These are phyloP conservation scores for Phytopythium vexans DNA, from an alignment of 352 stramenopile genomes.

Conservation along the genomic window DNA sequence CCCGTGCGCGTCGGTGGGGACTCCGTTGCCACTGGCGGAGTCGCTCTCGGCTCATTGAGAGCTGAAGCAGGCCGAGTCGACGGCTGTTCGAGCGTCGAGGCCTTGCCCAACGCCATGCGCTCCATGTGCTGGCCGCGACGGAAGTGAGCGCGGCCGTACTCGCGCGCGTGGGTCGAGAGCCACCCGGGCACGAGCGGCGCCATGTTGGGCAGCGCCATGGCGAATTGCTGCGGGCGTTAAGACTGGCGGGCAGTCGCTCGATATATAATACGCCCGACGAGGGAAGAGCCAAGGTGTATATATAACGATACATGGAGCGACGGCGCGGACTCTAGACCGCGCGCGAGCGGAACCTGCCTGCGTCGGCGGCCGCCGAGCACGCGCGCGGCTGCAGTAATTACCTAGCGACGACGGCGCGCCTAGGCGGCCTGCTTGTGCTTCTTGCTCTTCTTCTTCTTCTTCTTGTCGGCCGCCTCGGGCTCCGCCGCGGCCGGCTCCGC, in stretches of 20 bases:
- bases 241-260: not conserved
- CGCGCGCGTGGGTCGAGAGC: constrained; percentile 44
- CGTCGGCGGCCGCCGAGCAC: no score
- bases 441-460: constrained; percentile 83
- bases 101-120: constrained; percentile 56
- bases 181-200: constrained; percentile 55
- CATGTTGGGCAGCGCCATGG: not conserved
- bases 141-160: constrained; percentile 47
- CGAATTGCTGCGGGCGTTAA: not conserved
- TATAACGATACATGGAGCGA: constrained; percentile 5
- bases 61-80: no score
- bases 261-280: not conserved
- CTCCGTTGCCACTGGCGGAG: not conserved
- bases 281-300: constrained; percentile 1
- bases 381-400: not conserved
- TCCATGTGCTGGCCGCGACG: constrained; percentile 59
- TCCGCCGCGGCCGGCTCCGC: constrained; percentile 32
- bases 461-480: constrained; percentile 34
- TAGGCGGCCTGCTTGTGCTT: constrained; percentile 77
- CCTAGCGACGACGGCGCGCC: constrained; percentile 24
- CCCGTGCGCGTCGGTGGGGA: constrained; percentile 11
- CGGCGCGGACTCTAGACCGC: not conserved
- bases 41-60: no score
- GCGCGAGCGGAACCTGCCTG: not conserved
- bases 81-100: constrained; percentile 13